Evolutionary conservation across 305 asterid genomes (phyloP).

Genomic region (Plantago coronopus): DNA sequence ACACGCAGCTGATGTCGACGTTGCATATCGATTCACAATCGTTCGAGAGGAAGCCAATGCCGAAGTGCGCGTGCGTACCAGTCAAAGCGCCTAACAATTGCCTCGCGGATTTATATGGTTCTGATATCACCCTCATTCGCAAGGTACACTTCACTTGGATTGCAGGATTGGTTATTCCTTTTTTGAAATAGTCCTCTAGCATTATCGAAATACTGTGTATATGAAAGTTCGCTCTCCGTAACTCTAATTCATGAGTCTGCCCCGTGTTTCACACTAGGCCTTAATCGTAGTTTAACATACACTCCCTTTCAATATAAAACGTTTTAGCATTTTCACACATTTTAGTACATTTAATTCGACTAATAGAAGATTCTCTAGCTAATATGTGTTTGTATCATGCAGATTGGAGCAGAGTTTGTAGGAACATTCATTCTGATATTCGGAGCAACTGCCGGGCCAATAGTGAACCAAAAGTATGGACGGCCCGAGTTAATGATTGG

Average conservation of each 20-base stretch:
- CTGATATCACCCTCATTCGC: constrained; percentile 83
- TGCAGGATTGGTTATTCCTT: no score
- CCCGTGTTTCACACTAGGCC: no score
- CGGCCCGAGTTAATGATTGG: constrained; percentile 75
- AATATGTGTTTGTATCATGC: constrained; percentile 1
- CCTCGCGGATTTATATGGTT: constrained; percentile 52
- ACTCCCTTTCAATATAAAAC: no score
- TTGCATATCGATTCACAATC: constrained; percentile 66
- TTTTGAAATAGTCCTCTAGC: no score
- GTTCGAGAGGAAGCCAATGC: constrained; percentile 86
- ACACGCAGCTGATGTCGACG: constrained; percentile 62
- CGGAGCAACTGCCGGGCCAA: constrained; percentile 82
- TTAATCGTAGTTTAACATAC: no score
- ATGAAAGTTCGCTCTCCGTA: no score
- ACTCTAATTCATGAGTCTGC: no score
- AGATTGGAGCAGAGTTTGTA: constrained; percentile 95
- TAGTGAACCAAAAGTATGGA: constrained; percentile 77
- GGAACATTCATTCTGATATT: constrained; percentile 94
- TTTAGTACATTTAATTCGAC: no score
- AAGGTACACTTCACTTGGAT: no score
- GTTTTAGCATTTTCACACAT: neutral
- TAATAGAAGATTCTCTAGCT: no score
- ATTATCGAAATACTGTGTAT: no score
- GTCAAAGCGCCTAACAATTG: constrained; percentile 74
- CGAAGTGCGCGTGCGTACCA: constrained; percentile 86